Conservation (phyloP, 2,329 filamentous ascomycete genomes). For the Alternaria longipes region DNA sequence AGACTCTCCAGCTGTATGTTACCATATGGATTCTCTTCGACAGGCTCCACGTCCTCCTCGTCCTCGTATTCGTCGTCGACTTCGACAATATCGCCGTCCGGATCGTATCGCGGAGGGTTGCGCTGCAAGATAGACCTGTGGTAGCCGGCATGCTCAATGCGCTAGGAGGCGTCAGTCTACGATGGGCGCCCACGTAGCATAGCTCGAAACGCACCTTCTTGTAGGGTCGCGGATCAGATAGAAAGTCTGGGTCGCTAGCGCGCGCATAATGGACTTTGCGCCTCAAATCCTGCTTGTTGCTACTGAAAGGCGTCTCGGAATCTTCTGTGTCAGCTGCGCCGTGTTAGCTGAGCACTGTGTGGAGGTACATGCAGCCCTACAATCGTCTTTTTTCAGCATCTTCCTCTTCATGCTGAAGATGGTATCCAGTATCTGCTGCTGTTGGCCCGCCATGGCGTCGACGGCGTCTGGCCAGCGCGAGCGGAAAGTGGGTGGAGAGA, state of each 20-base stretch:
- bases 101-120: constrained; percentile 77
- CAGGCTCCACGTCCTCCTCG: constrained; percentile 67
- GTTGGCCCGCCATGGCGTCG: constrained; percentile 51
- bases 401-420: constrained; percentile 53
- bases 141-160: constrained; percentile 77
- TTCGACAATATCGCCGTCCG: constrained; percentile 80
- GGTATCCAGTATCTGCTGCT: constrained; percentile 52
- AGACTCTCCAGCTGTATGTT: constrained; percentile 76
- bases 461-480: constrained; percentile 27
- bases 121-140: constrained; percentile 75
- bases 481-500: constrained; percentile 22
- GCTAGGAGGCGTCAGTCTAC: constrained; percentile 57
- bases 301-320: constrained; percentile 73
- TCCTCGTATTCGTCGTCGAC: constrained; percentile 75
- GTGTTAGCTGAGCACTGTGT: constrained; percentile 25
- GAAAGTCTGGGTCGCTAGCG: constrained; percentile 70
- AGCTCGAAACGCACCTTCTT: constrained; percentile 66
- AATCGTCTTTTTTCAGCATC: constrained; percentile 46
- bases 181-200: constrained; percentile 9
- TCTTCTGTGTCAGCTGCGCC: constrained; percentile 78
- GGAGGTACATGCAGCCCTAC: constrained; percentile 29
- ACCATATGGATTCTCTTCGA: constrained; percentile 76
- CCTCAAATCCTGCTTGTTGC: constrained; percentile 82
- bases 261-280: constrained; percentile 76
- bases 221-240: constrained; percentile 71